phyloP scores from a whole-genome alignment of 2,329 filamentous ascomycete species.

The Fusarium heterosporum region DNA sequence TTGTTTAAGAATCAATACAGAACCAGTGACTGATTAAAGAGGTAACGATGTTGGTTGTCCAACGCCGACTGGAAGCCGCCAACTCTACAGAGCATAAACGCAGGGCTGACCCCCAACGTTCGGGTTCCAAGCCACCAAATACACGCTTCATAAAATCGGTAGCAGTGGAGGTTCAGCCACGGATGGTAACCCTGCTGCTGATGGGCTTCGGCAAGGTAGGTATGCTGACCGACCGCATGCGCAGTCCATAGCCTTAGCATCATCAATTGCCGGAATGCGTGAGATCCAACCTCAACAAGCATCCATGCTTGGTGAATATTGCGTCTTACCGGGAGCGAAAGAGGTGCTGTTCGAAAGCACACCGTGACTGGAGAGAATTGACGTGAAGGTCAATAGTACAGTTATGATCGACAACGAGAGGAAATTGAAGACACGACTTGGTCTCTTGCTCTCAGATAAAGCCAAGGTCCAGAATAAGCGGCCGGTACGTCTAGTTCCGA shows the following conservation, averaged over 20 bases:
- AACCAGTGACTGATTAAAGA: no score
- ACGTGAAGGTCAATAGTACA: neutral
- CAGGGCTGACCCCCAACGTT: neutral
- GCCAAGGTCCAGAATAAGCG: constrained; percentile 8
- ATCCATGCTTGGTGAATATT: constrained; percentile 12
- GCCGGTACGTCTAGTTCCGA: constrained; percentile 20
- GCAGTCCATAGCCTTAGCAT: constrained; percentile 1
- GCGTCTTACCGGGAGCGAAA: constrained; percentile 16
- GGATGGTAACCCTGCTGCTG: neutral
- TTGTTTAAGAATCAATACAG: no score
- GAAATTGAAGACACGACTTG: constrained; percentile 5
- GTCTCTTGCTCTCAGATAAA: constrained; percentile 5
- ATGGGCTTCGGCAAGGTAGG: constrained; percentile 1
- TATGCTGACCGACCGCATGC: constrained; percentile 26
- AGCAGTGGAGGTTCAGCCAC: constrained; percentile 1
- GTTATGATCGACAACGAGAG: constrained; percentile 15
- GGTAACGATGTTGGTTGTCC: no score
- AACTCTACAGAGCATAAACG: neutral
- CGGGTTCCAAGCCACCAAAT: neutral
- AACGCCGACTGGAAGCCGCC: neutral
- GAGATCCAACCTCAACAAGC: constrained; percentile 6
- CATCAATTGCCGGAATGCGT: constrained; percentile 13
- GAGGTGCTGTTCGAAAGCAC: neutral
- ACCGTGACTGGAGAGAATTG: constrained; percentile 5
- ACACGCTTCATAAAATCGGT: neutral